Evolutionary conservation across 2,329 filamentous ascomycete species (phyloP), one percentile per base, ranked within the genome.

Genomic region (Paradendryphiella salina): DNA sequence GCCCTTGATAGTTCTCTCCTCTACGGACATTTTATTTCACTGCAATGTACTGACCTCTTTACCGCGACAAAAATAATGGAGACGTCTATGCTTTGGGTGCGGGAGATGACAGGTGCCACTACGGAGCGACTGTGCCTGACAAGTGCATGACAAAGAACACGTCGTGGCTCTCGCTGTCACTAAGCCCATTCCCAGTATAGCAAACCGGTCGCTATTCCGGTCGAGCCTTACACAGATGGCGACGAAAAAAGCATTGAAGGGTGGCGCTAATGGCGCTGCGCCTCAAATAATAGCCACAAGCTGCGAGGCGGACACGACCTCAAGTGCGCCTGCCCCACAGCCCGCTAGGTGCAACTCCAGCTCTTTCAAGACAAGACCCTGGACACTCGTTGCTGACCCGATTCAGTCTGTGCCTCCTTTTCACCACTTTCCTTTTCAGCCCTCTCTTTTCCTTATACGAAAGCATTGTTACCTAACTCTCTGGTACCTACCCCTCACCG

Each of bases 401-500:
- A 53, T 52, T 50, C 50, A 46, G 34, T 47, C 32, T 50, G 50
- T 53, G 42, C 54, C 51, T 63, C 49, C 46, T 57, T 56, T 54
- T 39, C 50, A 23, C 31, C 28, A 48, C 15, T 56, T 55, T 57
- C 52, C 49, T 46, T 52, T 52, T 52, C 44, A 35, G 28, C 33
- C 43, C 49, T 54, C 13, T 54, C 46, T 56, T 49, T 53, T 59
- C 45, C 39, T 40, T 42, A 48, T 43, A 38, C 47, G 34, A 20
- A 29, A 50, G 50, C 59, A 61, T 60, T 61, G 65, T 56, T 59
- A 57, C 52, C 56, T 55, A 46, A 34, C 40, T 47, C 33, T 57
- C 46, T n/a, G 15, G 20, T 45, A 46, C 51, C 56, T 66, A 67
- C 64, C 66, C 65, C 62, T 67, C 67, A 62, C 53, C 59, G 34